Evolutionary conservation across 768 basidiomycete genomes (phyloP), one percentile per base, ranked within the genome.

Genomic region (Phylloporus scabripes): DNA sequence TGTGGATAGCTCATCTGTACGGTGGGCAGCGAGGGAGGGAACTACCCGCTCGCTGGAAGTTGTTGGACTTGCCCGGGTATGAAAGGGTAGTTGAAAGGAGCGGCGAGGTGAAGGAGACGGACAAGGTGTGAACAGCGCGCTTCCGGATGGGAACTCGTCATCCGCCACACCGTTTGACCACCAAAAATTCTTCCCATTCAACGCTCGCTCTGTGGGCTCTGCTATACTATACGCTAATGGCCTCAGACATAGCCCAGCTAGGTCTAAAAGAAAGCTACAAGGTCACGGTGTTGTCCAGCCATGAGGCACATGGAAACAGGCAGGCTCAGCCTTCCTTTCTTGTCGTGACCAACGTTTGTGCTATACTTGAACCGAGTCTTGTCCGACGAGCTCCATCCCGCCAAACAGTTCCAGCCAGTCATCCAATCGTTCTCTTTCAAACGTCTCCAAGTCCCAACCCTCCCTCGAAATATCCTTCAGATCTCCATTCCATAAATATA

Each of bases 1-100:
- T 69, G 72, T 28, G 75, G 81, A 36, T 80, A 73, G 47, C 52
- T 66, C 63, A 65, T 66, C 21, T 4, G 44, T 39, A 20, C 24
- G 29, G 17, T 7, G 36, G 21, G 14, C 26, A 38, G 42, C 47
- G 39, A 33, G 44, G 50, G 21, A 29, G 33, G 36, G 21, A 9
- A 33, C 5, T 15, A 12, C 51, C 51, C 56, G 41, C 51, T 37
- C 46, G 45, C 32, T 43, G 39, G 18, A 18, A 14, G 42, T 4
- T 34, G 42, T 41, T 23, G 39, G 32, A 24, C 40, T 15, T 11
- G 36, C 36, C 34, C 9, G 28, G 26, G 32, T 43, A 20, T 26
- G 39, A 17, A 51, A 32, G 18, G 5, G 39, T 37, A 40, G 12
- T 14, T 40, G 24, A 50, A 61, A 61, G 39, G 61, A 61, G 49